Percentiles rank a stretch among this genome's conserved stretches.
phyloP scores from a whole-genome alignment of 2,329 filamentous ascomycete species.

The Neofusicoccum cordaticola region DNA sequence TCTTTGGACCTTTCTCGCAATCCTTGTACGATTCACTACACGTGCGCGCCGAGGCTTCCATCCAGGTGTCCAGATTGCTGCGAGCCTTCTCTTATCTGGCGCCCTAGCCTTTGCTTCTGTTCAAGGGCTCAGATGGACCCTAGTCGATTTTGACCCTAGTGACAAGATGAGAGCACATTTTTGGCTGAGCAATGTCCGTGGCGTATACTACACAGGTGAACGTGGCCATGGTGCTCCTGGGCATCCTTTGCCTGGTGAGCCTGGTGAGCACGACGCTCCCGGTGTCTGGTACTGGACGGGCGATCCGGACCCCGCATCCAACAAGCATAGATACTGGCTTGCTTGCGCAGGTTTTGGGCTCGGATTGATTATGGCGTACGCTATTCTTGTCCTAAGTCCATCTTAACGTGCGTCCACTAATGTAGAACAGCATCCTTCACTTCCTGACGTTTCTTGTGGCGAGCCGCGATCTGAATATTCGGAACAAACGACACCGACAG shows the following conservation, averaged over 20 bases:
- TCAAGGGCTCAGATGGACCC: no score
- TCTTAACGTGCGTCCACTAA: background rate
- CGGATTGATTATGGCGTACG: background rate
- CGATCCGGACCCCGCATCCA: background rate
- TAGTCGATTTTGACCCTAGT: no score
- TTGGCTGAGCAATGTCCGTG: constrained; percentile 1
- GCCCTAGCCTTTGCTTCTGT: no score
- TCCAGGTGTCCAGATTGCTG: background rate
- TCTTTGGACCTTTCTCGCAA: background rate
- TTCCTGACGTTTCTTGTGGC: background rate
- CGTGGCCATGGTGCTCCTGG: no score
- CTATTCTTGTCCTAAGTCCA: background rate
- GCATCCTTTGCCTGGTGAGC: no score
- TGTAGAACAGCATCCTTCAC: background rate
- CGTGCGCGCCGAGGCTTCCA: background rate
- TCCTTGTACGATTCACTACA: background rate
- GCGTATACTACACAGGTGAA: background rate
- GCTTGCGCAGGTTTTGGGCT: background rate
- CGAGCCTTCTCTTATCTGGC: background rate
- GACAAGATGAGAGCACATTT: background rate
- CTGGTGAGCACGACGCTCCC: no score
- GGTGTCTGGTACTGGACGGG: no score
- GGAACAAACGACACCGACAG: background rate
- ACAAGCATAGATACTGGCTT: background rate
- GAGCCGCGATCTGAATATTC: background rate